These are phyloP conservation scores for Penicillium coprophilum DNA, from an alignment of 495 filamentous ascomycete genomes.

Conservation along the genomic window DNA sequence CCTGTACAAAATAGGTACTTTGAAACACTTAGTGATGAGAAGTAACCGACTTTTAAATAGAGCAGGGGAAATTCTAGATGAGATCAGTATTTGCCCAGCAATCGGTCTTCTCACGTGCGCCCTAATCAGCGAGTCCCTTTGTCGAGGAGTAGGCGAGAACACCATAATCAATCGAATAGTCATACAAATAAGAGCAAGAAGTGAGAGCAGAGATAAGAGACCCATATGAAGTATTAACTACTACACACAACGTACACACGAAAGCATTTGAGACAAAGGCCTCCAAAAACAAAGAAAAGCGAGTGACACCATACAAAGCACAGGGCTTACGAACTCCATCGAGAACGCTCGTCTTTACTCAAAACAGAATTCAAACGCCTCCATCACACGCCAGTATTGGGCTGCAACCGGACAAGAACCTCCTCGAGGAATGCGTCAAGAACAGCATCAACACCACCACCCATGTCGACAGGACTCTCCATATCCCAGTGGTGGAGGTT, in stretches of 20 bases:
- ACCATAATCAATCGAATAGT: too few relatives aligned
- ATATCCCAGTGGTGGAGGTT: conserved; percentile 87
- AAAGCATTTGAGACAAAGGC: neutral
- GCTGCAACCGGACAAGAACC: conserved; percentile 87
- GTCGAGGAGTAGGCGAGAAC: neutral
- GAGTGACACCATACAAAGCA: neutral
- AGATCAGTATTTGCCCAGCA: neutral
- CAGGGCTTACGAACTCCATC: neutral
- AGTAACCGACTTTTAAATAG: neutral
- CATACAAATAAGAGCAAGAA: neutral
- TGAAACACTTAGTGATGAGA: neutral
- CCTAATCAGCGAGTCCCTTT: neutral
- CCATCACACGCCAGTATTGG: neutral
- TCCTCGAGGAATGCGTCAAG: conserved; percentile 93
- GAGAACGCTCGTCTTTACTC: neutral
- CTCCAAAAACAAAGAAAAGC: neutral
- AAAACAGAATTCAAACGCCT: neutral
- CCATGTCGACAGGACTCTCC: conserved; percentile 85
- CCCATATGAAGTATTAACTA: neutral
- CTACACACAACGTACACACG: conserved; percentile 1
- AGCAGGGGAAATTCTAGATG: neutral
- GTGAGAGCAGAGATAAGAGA: neutral
- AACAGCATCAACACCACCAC: conserved; percentile 78
- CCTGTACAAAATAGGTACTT: neutral
- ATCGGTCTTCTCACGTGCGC: neutral